These are phyloP conservation scores for Pelargonium myrrhifolium DNA, from an alignment of 441 rosid genomes.

Conservation along the genomic window DNA sequence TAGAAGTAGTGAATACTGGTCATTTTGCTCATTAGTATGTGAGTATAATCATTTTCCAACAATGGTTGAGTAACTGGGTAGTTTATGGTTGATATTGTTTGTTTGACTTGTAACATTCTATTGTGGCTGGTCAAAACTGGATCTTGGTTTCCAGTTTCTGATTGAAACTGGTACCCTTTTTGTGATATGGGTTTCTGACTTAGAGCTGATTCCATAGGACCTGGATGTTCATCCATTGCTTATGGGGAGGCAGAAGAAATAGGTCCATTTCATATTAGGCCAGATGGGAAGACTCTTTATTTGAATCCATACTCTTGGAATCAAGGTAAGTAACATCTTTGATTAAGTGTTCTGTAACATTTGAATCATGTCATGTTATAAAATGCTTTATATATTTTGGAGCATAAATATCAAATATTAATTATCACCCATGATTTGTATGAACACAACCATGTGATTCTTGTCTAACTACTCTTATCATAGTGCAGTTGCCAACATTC, in stretches of 20 bases:
- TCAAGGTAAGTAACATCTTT: constrained; percentile 40
- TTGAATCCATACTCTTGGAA: constrained; percentile 88
- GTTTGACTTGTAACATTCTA: no score
- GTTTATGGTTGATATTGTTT: no score
- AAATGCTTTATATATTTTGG: background rate
- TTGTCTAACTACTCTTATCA: constrained; percentile 1
- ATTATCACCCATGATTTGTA: background rate
- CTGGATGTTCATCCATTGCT: constrained; percentile 92
- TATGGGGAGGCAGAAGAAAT: constrained; percentile 90
- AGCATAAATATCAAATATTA: background rate
- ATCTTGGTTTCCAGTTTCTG: background rate
- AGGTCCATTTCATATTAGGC: constrained; percentile 73
- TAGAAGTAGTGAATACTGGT: background rate
- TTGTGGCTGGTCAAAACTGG: background rate
- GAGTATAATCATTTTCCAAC: no score
- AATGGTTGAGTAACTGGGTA: no score
- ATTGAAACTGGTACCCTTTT: constrained; percentile 7
- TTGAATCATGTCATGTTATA: background rate
- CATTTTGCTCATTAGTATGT: background rate
- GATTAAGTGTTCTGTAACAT: background rate
- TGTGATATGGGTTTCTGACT: constrained; percentile 10
- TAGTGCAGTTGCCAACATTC: constrained; percentile 67
- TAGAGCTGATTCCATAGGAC: constrained; percentile 41
- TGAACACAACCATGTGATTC: background rate
- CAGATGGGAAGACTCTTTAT: constrained; percentile 72